Percentiles rank a stretch among this genome's conserved stretches.
phyloP scores from a whole-genome alignment of 768 basidiomycete species.

The Leccinum aurantiacum region DNA sequence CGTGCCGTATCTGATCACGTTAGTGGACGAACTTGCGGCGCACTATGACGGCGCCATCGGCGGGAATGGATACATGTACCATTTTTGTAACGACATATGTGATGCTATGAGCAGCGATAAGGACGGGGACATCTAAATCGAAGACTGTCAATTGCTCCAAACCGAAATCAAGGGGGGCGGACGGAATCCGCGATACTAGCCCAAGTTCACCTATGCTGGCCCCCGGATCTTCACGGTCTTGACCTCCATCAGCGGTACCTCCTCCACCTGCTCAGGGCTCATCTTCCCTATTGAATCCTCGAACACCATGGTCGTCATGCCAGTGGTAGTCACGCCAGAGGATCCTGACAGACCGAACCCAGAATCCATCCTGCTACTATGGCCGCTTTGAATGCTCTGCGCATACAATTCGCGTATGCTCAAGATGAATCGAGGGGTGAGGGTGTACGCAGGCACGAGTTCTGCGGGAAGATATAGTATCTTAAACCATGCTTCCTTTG shows the following conservation, averaged over 20 bases:
- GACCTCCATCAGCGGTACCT: not conserved
- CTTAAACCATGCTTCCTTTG: not conserved
- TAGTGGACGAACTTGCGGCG: slow-evolving; percentile 41
- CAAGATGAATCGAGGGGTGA: not conserved
- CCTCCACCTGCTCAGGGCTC: not conserved
- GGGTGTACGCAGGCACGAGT: not conserved
- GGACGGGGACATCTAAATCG: not conserved
- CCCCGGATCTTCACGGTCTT: not conserved
- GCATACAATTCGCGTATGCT: not conserved
- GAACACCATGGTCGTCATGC: not conserved
- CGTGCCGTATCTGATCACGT: slow-evolving; percentile 37
- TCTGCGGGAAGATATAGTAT: not conserved
- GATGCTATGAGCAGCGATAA: not conserved
- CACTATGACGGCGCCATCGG: slow-evolving; percentile 26
- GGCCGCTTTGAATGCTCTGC: not conserved
- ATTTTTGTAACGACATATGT: slow-evolving; percentile 27
- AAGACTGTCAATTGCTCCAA: not conserved
- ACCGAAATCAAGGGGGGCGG: no score
- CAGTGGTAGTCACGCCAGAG: not conserved
- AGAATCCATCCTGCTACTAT: slow-evolving; percentile 8
- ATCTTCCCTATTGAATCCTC: not conserved
- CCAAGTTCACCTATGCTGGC: not conserved
- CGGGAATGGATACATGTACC: slow-evolving; percentile 27
- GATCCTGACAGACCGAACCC: not conserved
- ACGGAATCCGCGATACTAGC: not conserved